Base-by-base conservation (phyloP, 1,284 basidiomycete species). In the Heterobasidion parviporum region DNA sequence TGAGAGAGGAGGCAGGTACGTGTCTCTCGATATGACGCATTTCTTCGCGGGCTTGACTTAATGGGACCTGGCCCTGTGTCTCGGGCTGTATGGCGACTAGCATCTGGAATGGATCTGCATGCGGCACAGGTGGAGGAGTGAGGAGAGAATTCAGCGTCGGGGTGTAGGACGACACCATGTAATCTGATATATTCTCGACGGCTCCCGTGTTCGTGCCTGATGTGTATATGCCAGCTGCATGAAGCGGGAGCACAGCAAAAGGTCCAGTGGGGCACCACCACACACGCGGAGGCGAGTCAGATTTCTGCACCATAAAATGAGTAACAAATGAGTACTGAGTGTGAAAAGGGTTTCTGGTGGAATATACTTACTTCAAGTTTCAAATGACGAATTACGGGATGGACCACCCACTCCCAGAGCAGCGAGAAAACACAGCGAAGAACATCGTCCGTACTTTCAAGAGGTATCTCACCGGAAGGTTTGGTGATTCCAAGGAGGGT, bases 91-190 rank as follows among this genome's bases (percentile, higher is more conserved):
- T 53, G 41, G 56, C 20, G 3, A 50, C 57, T 16, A 56, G 51
- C 50, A 51, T 15, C 15, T 51, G 14, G 26, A 35, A 51, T 15
- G 46, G n/a, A 10, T 48, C 16, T 3, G 4, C 46, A 16, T 26
- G 4, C 26, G n/a, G 46, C 18, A 3, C 12, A 16, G 46, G 46
- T 1, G 10, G 10, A 16, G 46, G 4, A 12, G 16, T 10, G 18
- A 53, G 52, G 51, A 46, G 16, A 38, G 35, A 9, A 34, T n/a
- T 8, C 8, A 67, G 50, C 1, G 63, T 64, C 6, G 63, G 61
- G 6, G 56, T 64, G 53, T 65, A 67, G 2, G 65, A 67, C 8
- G 64, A 63, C 10, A 63, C 50, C 34, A 61, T 60, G 33, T 57
- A 60, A 33, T 65, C 61, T 6, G 48, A 49, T 6, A 36, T 33